A percentile compares a stretch with the other conserved stretches of the same genome.
Conservation (phyloP, 1,284 basidiomycete genomes). For the Blastosporella zonata region DNA sequence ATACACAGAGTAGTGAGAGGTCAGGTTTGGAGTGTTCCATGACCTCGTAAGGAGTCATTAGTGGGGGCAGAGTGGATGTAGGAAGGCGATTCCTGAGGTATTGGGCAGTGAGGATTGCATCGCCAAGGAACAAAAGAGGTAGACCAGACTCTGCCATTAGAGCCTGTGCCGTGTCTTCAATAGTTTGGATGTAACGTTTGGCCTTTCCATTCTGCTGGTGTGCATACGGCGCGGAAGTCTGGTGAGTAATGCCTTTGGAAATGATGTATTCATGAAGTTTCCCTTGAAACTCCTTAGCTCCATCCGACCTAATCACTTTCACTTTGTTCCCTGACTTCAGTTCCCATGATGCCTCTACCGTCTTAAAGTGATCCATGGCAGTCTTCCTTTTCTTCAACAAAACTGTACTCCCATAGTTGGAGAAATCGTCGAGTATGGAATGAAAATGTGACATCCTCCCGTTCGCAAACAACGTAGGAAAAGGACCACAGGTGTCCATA, state of each 20-base stretch:
- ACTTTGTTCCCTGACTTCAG: background rate
- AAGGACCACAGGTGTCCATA: too few species aligned
- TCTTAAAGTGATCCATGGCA: background rate
- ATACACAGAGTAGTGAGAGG: constrained; percentile 25
- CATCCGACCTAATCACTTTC: background rate
- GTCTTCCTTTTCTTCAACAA: background rate
- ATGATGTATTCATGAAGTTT: background rate
- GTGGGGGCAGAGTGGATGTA: constrained; percentile 18
- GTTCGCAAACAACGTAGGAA: too few species aligned
- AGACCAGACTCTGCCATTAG: constrained; percentile 24
- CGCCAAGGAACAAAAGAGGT: constrained; percentile 23
- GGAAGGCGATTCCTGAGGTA: constrained; percentile 24
- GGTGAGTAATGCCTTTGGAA: background rate
- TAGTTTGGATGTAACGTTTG: constrained; percentile 28
- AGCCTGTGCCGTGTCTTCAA: constrained; percentile 18
- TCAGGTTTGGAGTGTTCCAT: constrained; percentile 25
- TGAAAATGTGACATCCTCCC: too few species aligned
- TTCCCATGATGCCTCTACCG: background rate
- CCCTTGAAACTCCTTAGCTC: background rate
- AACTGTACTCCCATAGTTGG: background rate
- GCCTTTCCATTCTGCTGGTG: constrained; percentile 16
- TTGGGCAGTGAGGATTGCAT: constrained; percentile 18
- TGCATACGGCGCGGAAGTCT: too few species aligned
- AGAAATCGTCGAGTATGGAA: background rate
- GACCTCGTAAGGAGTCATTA: constrained; percentile 25